Conservation (phyloP, 163 green algal species). For the Prototheca cutis region DNA sequence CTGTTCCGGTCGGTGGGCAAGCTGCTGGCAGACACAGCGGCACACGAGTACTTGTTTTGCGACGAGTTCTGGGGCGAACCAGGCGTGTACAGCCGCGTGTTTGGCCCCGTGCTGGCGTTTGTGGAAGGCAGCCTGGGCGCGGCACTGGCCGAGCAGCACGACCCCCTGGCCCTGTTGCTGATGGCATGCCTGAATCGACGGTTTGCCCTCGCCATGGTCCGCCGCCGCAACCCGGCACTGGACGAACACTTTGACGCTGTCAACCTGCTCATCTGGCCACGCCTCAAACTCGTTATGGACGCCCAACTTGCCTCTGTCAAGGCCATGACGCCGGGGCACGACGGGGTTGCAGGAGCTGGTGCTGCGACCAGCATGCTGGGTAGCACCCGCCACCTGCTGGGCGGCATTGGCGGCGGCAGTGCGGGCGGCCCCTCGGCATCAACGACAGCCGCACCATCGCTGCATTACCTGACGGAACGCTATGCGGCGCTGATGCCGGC, state of each 20-base stretch:
- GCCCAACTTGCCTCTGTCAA: constrained; percentile 36
- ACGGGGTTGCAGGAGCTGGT: too few relatives aligned
- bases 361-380: too few relatives aligned
- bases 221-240: constrained; percentile 67
- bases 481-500: constrained; percentile 79
- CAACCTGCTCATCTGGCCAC: constrained; percentile 87
- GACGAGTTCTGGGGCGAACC: constrained; percentile 66
- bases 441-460: too few relatives aligned
- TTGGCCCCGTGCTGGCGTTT: constrained; percentile 60
- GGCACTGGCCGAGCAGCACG: constrained; percentile 52
- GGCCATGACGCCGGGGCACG: too few relatives aligned
- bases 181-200: constrained; percentile 86
- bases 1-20: constrained; percentile 87
- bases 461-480: constrained; percentile 41
- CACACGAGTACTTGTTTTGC: constrained; percentile 92
- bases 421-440: too few relatives aligned
- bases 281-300: constrained; percentile 65
- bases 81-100: constrained; percentile 56
- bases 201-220: constrained; percentile 71
- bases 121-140: constrained; percentile 61
- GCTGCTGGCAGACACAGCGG: constrained; percentile 92
- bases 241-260: constrained; percentile 86
- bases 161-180: constrained; percentile 80
- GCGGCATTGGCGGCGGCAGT: too few relatives aligned
- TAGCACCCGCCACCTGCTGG: too few relatives aligned